Evolutionary conservation across 176 grass and related monocot species (phyloP), one percentile per base, ranked within the genome.

Genomic region (Cenchrus fungigraminus): DNA sequence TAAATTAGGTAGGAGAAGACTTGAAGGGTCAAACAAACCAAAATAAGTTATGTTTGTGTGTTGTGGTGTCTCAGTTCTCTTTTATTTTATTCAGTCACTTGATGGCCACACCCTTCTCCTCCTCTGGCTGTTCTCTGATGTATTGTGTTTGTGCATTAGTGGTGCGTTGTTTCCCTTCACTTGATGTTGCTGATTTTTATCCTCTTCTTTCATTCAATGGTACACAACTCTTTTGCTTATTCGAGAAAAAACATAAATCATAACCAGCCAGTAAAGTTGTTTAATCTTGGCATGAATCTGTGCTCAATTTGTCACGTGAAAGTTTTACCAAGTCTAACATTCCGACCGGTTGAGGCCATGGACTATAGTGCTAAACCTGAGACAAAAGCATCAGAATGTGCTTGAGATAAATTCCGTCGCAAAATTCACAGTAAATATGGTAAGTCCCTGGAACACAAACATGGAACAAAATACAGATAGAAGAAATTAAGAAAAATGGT

Each of bases 391-490:
- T 59, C n/a, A 42, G 55, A 68, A 65, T 81, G 34, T 11, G 16
- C 53, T 56, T 58, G 28, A 51, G 74, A 51, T 70, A 61, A 59
- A 65, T 13, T 42, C 5, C 54, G n/a, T 16, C 0, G 52, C 20
- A 83, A 54, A 79, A 74, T 8, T 1, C 40, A 71, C 5, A 22
- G 28, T 79, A 74, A 74, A 9, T 50, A 74, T 31, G 80, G n/a
- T 22, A 15, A 80, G 28, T 68, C 31, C 61, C 52, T 66, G n/a
- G 7, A 61, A 28, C 12, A 34, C 3, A 14, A 73, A 73, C 9
- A 67, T 43, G 14, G 61, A 66, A 74, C 47, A 73, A 59, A 43
- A 47, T 52, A 50, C 0, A 28, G 32, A 51, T 63, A 80, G 50
- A 43, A 34, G 25, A 78, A 71, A 51, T 44, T 4, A 3, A 7